Evolutionary conservation across 306 rosid genomes (phyloP).

Genomic region (Biancaea sappan): DNA sequence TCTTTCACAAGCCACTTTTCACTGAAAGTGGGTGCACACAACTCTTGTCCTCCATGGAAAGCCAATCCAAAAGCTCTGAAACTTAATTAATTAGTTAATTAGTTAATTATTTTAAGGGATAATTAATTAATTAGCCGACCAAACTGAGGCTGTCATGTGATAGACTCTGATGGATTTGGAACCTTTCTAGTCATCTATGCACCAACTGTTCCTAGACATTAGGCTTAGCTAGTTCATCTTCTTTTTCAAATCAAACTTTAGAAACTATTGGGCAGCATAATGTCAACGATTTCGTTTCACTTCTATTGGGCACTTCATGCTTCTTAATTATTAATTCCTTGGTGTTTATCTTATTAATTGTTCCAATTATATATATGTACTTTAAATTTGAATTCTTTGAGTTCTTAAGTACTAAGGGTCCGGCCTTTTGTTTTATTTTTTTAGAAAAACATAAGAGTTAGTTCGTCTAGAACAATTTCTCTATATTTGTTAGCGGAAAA

Average conservation of each 20-base stretch:
- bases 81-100: slow-evolving; percentile 35
- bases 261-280: slow-evolving; percentile 33
- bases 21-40: slow-evolving; percentile 63
- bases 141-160: slow-evolving; percentile 74
- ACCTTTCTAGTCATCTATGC: slow-evolving; percentile 60
- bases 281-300: slow-evolving; percentile 55
- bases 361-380: slow-evolving; percentile 15
- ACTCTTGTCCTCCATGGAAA: slow-evolving; percentile 67
- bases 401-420: no score
- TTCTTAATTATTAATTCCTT: neutral
- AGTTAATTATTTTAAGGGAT: slow-evolving; percentile 52
- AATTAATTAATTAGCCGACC: slow-evolving; percentile 70
- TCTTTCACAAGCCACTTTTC: slow-evolving; percentile 68
- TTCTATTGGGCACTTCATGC: slow-evolving; percentile 28
- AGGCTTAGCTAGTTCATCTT: slow-evolving; percentile 17
- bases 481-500: no score
- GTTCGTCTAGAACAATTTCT: no score
- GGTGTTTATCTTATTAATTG: slow-evolving; percentile 29
- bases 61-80: slow-evolving; percentile 55
- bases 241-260: slow-evolving; percentile 17
- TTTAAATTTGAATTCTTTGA: slow-evolving; percentile 32
- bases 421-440: no score
- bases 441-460: no score
- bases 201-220: slow-evolving; percentile 37
- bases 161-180: slow-evolving; percentile 75